Conservation (phyloP, 257 asterid genomes). For the Eustoma russellianum region DNA sequence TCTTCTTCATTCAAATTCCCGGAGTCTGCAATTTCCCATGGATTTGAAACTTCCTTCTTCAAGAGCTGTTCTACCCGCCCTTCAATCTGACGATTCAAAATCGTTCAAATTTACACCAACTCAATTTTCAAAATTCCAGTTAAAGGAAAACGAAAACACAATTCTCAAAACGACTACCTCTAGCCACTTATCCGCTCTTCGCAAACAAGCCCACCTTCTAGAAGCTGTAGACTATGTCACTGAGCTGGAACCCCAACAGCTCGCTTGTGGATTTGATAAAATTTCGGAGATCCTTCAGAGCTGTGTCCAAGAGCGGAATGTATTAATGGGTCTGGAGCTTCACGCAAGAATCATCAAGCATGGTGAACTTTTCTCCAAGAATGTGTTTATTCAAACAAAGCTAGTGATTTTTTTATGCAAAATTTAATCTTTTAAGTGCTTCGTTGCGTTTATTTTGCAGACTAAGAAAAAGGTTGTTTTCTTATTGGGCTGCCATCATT, state of each 20-base stretch:
- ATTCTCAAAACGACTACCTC: slow-evolving; percentile 4
- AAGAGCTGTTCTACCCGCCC: background rate
- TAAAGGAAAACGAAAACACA: slow-evolving; percentile 2
- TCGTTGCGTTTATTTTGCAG: slow-evolving; percentile 15
- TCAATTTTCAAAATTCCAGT: slow-evolving; percentile 8
- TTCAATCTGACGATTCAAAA: slow-evolving; percentile 7
- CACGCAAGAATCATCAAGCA: slow-evolving; percentile 17
- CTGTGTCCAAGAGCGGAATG: slow-evolving; percentile 18
- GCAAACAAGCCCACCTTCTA: slow-evolving; percentile 20
- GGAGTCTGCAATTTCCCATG: slow-evolving; percentile 5
- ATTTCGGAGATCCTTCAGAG: slow-evolving; percentile 24
- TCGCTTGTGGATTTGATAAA: slow-evolving; percentile 15
- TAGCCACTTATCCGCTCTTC: slow-evolving; percentile 13
- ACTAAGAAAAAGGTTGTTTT: slow-evolving; percentile 14
- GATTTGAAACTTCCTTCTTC: slow-evolving; percentile 13
- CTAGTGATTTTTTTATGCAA: slow-evolving; percentile 19
- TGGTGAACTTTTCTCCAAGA: slow-evolving; percentile 19
- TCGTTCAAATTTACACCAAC: background rate
- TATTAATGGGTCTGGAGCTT: slow-evolving; percentile 20
- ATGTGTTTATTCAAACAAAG: slow-evolving; percentile 25
- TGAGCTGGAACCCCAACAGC: slow-evolving; percentile 12
- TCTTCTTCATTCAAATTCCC: too few species aligned
- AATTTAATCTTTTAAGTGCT: slow-evolving; percentile 19
- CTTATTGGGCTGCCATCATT: slow-evolving; percentile 30
- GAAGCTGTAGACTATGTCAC: slow-evolving; percentile 16